Base-by-base conservation (phyloP, 1,139 yeast genomes). In the Scheffersomyces insectosa region DNA sequence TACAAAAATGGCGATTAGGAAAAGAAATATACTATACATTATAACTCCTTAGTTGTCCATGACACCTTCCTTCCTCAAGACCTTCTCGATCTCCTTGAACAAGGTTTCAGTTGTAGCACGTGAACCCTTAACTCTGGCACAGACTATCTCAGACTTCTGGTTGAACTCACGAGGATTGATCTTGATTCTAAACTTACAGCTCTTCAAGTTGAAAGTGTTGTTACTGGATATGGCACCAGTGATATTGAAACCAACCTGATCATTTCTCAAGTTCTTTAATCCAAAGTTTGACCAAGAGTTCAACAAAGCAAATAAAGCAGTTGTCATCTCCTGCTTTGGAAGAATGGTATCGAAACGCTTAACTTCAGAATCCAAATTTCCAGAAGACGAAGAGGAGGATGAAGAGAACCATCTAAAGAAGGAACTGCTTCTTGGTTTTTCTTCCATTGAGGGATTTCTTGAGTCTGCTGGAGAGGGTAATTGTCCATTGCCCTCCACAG, bases 251-350 rank as follows among this genome's bases (percentile, higher is more conserved):
- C 70, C 65, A 12, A 69, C 63, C 33, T 71, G 68, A 52, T 76
- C 78, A 42, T 78, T 66, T 39, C 67, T 68, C 48, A 85, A 72
- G 46, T 80, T 76, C 52, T 77, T 80, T 57, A 85, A 66, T 7
- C 93, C 91, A 56, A 85, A 85, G 50, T 79, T 80, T 12, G 82
- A 76, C 93, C 93, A 85, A 10, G 85, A 81, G 41, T 65, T 70
- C 53, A 85, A 68, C 46, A 85, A 73, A 33, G 87, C 81, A 60
- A 71, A 77, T 53, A 85, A 67, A 4, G 89, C 89, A 33, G 81
- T 78, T 41, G 78, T 75, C 75, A 85, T 77, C 58, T 85, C 88
- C 39, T 70, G 77, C 56, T 68, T 68, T 14, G 78, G 74, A 45
- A 79, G 65, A 29, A 75, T 70, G 2, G 84, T 77, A 33, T 60